These are phyloP conservation scores for Bothriochloa decipiens DNA, from an alignment of 176 grass and related monocot genomes.

Conservation along the genomic window DNA sequence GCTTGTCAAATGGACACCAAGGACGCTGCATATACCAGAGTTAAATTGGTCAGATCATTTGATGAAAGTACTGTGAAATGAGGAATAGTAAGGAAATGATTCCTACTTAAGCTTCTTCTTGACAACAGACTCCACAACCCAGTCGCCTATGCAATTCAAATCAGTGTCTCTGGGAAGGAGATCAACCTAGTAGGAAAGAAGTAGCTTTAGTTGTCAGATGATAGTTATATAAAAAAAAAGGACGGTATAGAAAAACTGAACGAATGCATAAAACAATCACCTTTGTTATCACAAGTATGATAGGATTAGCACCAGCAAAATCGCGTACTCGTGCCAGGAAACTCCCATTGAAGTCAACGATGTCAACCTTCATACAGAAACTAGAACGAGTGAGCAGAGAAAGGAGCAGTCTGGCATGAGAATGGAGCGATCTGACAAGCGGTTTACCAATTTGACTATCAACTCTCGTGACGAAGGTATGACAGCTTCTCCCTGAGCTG, in stretches of 20 bases:
- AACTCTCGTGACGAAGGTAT: slow-evolving; percentile 80
- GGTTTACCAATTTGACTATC: slow-evolving; percentile 74
- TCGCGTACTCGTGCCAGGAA: slow-evolving; percentile 83
- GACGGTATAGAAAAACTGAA: not conserved
- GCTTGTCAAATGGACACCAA: slow-evolving; percentile 91
- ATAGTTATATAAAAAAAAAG: too few relatives aligned
- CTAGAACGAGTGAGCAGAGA: not conserved
- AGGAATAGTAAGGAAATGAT: not conserved
- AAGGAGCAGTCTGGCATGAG: not conserved
- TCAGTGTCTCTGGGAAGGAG: slow-evolving; percentile 89
- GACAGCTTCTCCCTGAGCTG: slow-evolving; percentile 75
- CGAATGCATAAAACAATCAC: slow-evolving; percentile 27
- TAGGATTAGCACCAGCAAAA: slow-evolving; percentile 86
- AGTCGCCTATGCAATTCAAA: slow-evolving; percentile 85
- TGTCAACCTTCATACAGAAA: slow-evolving; percentile 68
- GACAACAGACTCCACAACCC: slow-evolving; percentile 82
- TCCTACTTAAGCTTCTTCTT: slow-evolving; percentile 93
- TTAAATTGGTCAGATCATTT: not conserved
- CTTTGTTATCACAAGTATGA: slow-evolving; percentile 94
- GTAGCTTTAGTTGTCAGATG: not conserved
- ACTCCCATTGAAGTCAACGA: slow-evolving; percentile 96
- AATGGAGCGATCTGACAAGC: not conserved
- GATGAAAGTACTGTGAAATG: not conserved
- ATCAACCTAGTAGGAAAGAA: slow-evolving; percentile 63
- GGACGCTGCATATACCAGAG: slow-evolving; percentile 51